Conservation (phyloP, 345 rosid genomes). For the Rhodamnia rubescens region DNA sequence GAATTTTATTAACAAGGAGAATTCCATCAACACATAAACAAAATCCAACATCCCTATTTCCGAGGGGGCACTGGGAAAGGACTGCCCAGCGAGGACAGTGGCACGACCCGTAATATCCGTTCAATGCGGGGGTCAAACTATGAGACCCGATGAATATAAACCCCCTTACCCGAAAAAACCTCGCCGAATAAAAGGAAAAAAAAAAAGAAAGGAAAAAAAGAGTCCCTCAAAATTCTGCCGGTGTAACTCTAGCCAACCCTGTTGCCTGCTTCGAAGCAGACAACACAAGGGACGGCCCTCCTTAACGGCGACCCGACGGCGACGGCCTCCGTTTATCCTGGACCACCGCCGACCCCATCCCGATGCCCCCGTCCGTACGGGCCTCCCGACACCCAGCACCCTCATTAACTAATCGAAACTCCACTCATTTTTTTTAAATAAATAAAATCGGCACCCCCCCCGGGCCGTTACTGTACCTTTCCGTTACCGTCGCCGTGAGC, state of each 20-base stretch:
- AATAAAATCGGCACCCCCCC: not conserved
- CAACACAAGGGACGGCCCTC: slow-evolving; percentile 38
- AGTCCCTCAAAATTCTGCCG: slow-evolving; percentile 30
- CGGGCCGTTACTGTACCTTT: not conserved
- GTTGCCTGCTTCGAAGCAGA: slow-evolving; percentile 65
- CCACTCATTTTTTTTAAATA: not conserved
- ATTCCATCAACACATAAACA: not conserved
- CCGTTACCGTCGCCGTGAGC: slow-evolving; percentile 6
- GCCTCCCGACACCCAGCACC: not conserved
- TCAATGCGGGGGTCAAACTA: not conserved
- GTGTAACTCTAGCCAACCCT: slow-evolving; percentile 41
- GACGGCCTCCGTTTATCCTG: slow-evolving; percentile 15
- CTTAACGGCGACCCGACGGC: slow-evolving; percentile 16
- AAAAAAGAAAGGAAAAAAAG: not conserved
- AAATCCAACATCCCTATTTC: not conserved
- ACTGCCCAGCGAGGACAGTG: not conserved
- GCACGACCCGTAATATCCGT: not conserved
- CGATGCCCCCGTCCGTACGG: not conserved
- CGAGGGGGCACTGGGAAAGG: not conserved
- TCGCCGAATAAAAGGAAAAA: not conserved
- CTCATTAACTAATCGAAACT: not conserved
- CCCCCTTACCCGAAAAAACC: not conserved
- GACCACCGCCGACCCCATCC: slow-evolving; percentile 12
- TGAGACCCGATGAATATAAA: not conserved
- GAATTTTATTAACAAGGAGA: not conserved